A percentile compares a stretch with the other conserved stretches of the same genome.
These are phyloP conservation scores for Fusarium redolens DNA, from an alignment of 2,329 filamentous ascomycete species.

Conservation along the genomic window DNA sequence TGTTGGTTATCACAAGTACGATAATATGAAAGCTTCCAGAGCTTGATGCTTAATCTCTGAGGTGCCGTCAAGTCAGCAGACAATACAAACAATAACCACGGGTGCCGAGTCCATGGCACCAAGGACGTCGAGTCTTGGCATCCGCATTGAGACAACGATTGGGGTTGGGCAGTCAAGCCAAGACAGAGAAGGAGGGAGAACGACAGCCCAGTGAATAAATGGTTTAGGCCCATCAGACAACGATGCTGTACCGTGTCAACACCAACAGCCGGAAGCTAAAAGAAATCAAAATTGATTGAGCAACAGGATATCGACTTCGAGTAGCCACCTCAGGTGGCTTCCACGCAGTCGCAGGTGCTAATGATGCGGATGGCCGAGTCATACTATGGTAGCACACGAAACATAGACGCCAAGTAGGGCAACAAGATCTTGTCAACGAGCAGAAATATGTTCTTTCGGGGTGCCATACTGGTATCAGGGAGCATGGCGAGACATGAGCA, in stretches of 20 bases:
- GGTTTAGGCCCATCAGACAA: slow-evolving; percentile 2
- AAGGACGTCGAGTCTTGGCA: slow-evolving; percentile 25
- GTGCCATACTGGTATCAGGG: not conserved
- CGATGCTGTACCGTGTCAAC: not conserved
- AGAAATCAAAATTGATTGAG: slow-evolving; percentile 1
- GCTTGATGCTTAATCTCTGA: not conserved
- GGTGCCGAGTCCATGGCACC: slow-evolving; percentile 13
- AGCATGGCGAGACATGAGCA: not conserved
- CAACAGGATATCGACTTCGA: not conserved
- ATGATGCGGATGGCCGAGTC: not conserved
- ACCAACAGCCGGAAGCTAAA: not conserved
- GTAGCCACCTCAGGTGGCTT: not conserved
- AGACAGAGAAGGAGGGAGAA: slow-evolving; percentile 7
- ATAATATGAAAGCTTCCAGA: not conserved
- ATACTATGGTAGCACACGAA: not conserved
- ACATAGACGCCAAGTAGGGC: not conserved
- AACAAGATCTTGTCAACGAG: not conserved
- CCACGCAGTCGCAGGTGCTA: not conserved
- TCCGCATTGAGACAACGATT: slow-evolving; percentile 16
- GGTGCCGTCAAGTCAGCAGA: not conserved
- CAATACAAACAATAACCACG: not conserved
- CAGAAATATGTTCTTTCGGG: not conserved
- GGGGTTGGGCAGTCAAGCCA: slow-evolving; percentile 20
- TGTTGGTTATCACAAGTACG: not conserved
- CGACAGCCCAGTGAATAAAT: slow-evolving; percentile 10